Conservation (phyloP, 2,329 filamentous ascomycete genomes). For the Laburnicola sp. region DNA sequence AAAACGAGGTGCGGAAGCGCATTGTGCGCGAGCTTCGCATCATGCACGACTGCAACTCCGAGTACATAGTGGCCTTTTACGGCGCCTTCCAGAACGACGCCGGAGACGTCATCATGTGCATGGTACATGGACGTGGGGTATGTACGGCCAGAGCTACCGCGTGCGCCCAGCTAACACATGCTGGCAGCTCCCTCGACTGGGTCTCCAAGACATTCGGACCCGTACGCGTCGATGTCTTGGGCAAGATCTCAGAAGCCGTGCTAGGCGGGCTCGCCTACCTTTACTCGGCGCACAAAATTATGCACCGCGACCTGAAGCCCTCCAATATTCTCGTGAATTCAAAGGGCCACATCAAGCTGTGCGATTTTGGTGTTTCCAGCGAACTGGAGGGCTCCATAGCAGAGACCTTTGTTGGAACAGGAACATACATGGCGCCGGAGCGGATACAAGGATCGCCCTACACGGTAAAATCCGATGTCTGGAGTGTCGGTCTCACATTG, state of each 20-base stretch:
- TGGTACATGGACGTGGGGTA: slow-evolving; percentile 99
- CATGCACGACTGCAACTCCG: slow-evolving; percentile 96
- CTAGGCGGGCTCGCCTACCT: slow-evolving; percentile 92
- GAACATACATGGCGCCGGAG: slow-evolving; percentile 99
- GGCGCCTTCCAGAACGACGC: slow-evolving; percentile 95
- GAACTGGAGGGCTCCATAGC: slow-evolving; percentile 97
- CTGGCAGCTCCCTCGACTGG: slow-evolving; percentile 78
- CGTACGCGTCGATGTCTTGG: slow-evolving; percentile 91
- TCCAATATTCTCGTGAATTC: slow-evolving; percentile 98
- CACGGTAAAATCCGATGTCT: slow-evolving; percentile 97
- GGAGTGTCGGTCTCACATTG: slow-evolving; percentile 92
- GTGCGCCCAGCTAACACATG: slow-evolving; percentile 17
- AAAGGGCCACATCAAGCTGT: slow-evolving; percentile 90
- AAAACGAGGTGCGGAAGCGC: slow-evolving; percentile 93
- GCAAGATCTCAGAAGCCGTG: slow-evolving; percentile 96
- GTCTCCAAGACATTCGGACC: slow-evolving; percentile 95
- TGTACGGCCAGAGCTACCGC: slow-evolving; percentile 43
- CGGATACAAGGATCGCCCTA: slow-evolving; percentile 96
- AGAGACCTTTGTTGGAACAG: slow-evolving; percentile 97
- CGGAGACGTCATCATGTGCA: slow-evolving; percentile 98
- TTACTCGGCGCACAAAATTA: slow-evolving; percentile 93
- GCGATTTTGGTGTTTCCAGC: slow-evolving; percentile 98
- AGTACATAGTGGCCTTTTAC: slow-evolving; percentile 97
- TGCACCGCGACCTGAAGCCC: slow-evolving; percentile 98
- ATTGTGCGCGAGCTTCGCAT: slow-evolving; percentile 97